Conservation (phyloP, 106 monocot species). For the Hemerocallis citrina region DNA sequence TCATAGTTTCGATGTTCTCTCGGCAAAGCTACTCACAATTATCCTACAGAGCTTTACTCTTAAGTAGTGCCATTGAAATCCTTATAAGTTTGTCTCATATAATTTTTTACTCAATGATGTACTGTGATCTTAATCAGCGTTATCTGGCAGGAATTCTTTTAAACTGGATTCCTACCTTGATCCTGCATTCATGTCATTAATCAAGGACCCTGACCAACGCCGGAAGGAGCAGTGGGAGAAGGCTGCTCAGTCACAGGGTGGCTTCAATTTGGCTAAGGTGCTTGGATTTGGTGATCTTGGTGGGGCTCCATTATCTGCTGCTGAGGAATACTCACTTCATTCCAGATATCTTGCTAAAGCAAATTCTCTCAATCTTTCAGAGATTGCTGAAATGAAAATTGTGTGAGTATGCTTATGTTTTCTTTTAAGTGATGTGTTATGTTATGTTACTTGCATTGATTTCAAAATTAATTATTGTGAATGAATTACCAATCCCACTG, state of each 20-base stretch:
- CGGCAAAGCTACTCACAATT: background rate
- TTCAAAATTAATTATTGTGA: no score
- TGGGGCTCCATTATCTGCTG: slow-evolving; percentile 81
- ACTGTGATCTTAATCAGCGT: slow-evolving; percentile 6
- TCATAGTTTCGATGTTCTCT: background rate
- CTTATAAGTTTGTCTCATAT: background rate
- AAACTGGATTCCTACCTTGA: slow-evolving; percentile 84
- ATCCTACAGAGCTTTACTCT: background rate
- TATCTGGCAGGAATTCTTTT: slow-evolving; percentile 39
- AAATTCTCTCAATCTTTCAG: slow-evolving; percentile 92
- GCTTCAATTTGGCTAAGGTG: slow-evolving; percentile 69
- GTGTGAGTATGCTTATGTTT: slow-evolving; percentile 46
- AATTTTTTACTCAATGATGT: background rate
- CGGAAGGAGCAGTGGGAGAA: slow-evolving; percentile 85
- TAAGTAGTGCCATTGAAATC: background rate
- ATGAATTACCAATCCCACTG: no score
- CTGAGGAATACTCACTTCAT: slow-evolving; percentile 98
- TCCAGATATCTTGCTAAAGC: slow-evolving; percentile 96
- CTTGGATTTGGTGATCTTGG: slow-evolving; percentile 97
- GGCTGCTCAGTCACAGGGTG: slow-evolving; percentile 57
- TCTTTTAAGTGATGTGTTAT: background rate
- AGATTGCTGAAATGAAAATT: slow-evolving; percentile 99
- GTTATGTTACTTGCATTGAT: background rate
- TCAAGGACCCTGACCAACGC: slow-evolving; percentile 88
- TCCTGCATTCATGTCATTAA: slow-evolving; percentile 93